Percentiles rank a stretch among this genome's conserved stretches.
Conservation (phyloP, 1,139 yeast species). For the Debaryomyces psychrophilus region DNA sequence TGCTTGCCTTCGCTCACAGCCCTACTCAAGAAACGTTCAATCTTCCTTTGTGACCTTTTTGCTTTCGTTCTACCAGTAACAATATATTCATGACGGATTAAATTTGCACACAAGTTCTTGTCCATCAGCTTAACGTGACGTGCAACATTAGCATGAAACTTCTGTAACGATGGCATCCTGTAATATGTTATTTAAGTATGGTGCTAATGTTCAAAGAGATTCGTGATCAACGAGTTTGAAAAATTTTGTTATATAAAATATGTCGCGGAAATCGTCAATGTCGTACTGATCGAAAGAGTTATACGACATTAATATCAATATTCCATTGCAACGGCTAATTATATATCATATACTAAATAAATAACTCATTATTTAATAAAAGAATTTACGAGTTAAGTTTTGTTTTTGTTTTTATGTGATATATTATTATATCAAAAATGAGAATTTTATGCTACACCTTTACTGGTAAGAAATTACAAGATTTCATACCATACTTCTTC, state of each 20-base stretch:
- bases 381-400: too few species aligned
- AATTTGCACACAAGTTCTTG: slow-evolving; percentile 49
- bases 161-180: slow-evolving; percentile 45
- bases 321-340: neutral
- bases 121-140: slow-evolving; percentile 51
- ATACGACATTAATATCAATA: neutral
- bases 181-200: neutral
- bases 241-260: neutral
- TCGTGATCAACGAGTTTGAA: neutral
- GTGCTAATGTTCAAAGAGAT: neutral
- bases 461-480: too few species aligned
- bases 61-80: slow-evolving; percentile 51
- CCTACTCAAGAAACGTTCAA: slow-evolving; percentile 42
- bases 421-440: too few species aligned
- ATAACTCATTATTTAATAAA: neutral
- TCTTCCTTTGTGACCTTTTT: slow-evolving; percentile 49
- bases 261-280: neutral
- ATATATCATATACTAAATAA: too few species aligned
- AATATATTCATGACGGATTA: slow-evolving; percentile 50
- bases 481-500: too few species aligned
- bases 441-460: too few species aligned
- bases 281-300: neutral
- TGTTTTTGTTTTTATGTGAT: too few species aligned
- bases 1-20: slow-evolving; percentile 28
- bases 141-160: slow-evolving; percentile 48